Base-by-base conservation (phyloP, 2,329 filamentous ascomycete species). In the Fusarium torreyae region DNA sequence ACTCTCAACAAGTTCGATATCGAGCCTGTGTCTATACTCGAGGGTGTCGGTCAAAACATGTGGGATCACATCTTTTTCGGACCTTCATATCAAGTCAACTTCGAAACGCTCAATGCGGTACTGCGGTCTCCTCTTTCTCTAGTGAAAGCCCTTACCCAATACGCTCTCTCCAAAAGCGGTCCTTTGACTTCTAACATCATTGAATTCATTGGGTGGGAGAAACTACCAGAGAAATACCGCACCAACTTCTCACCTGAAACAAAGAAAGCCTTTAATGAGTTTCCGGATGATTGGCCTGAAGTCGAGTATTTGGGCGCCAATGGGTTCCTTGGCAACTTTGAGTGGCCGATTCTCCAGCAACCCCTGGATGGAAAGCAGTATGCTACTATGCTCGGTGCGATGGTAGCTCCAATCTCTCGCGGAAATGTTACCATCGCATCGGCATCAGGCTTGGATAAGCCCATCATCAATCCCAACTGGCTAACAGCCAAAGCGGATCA, bases 381-480 rank as follows among this genome's bases (percentile, higher is more conserved):
- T 28, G 68, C 68, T 6, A 60, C 69, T 28, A 67, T 71, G 53
- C 51, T 44, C 14, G 49, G 65, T 15, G 76, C 77, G 0, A 74
- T 85, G 2, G 74, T 81, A 3, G 77, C 81, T 0, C 80, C 82
- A 3, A 61, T 77, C 3, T 84, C 81, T 1, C 79, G 80, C 6
- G 84, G 84, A n/a, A 84, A 75, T 40, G 73, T 86, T 4, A 81
- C 78, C 0, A 77, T 86, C 18, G 49, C 53, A 1, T 80, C 78
- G 0, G 46, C 71, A 10, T 72, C 78, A 38, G 78, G 75, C 1
- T 62, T 71, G 0, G 77, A 80, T 34, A 68, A 71, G 28, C 84
- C 84, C 0, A 67, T 81, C 17, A 81, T 86, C 61, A 77, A 84
- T 60, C 81, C 82, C 0, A 82, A 82, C 63, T 86, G 80, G 80